Percentiles rank a stretch among this genome's conserved stretches.
These are phyloP conservation scores for Beauveria rudraprayagi DNA, from an alignment of 2,329 filamentous ascomycete species.

Conservation along the genomic window DNA sequence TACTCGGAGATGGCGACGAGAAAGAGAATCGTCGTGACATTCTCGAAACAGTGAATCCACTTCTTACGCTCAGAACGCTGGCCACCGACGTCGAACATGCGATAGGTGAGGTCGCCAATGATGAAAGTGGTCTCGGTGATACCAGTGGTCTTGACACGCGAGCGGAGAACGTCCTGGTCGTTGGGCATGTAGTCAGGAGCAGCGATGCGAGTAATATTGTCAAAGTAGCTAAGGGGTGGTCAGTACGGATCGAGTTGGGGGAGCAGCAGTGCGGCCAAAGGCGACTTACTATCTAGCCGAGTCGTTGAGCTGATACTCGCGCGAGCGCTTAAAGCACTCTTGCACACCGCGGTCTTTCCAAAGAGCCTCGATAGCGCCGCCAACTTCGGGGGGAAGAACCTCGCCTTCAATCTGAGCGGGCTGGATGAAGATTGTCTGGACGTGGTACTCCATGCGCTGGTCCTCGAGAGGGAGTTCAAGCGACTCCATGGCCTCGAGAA, in stretches of 20 bases:
- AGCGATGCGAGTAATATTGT: conserved; percentile 85
- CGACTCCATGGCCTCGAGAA: conserved; percentile 61
- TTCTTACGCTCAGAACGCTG: conserved; percentile 96
- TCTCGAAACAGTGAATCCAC: conserved; percentile 99
- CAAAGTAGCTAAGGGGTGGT: conserved; percentile 69
- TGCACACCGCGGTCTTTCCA: conserved; percentile 93
- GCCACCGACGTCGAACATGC: conserved; percentile 96
- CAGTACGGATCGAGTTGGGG: conserved; percentile 18
- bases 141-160: conserved; percentile 95
- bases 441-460: conserved; percentile 89
- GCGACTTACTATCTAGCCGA: conserved; percentile 85
- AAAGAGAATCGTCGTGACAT: conserved; percentile 94
- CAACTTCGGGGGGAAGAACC: conserved; percentile 87
- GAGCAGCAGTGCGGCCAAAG: neutral
- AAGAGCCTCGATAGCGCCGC: conserved; percentile 81
- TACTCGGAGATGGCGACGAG: conserved; percentile 95
- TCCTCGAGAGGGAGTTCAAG: conserved; percentile 78
- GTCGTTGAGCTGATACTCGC: conserved; percentile 94
- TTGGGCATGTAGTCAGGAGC: conserved; percentile 90
- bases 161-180: conserved; percentile 89
- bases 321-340: conserved; percentile 89
- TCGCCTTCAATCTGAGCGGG: conserved; percentile 94
- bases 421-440: conserved; percentile 98
- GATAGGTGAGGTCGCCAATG: conserved; percentile 87
- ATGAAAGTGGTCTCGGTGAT: conserved; percentile 96